Evolutionary conservation across 1,284 basidiomycete genomes (phyloP).

Genomic region (Apiotrichum akiyoshidainum): DNA sequence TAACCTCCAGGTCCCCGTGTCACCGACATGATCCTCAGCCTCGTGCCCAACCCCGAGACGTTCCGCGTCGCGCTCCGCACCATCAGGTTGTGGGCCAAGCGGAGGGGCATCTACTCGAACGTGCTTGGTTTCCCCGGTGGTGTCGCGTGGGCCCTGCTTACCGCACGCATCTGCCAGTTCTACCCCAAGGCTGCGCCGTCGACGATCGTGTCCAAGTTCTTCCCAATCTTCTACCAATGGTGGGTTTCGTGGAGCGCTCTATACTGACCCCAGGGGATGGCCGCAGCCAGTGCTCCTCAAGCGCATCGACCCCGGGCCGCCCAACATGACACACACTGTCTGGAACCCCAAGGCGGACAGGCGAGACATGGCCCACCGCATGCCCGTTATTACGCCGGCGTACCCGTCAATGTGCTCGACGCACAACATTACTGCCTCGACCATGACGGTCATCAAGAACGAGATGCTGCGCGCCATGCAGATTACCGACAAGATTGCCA

Average conservation of each 20-base stretch:
- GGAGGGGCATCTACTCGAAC: slow-evolving; percentile 96
- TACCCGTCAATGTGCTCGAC: slow-evolving; percentile 99
- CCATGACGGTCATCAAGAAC: slow-evolving; percentile 92
- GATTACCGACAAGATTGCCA: slow-evolving; percentile 87
- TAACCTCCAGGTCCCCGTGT: slow-evolving; percentile 75
- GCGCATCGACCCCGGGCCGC: slow-evolving; percentile 90
- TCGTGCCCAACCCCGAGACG: slow-evolving; percentile 91
- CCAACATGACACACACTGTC: slow-evolving; percentile 74
- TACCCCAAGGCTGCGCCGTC: slow-evolving; percentile 94
- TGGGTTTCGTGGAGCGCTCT: slow-evolving; percentile 49
- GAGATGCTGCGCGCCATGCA: slow-evolving; percentile 93
- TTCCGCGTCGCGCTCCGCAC: slow-evolving; percentile 92
- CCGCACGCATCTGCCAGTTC: slow-evolving; percentile 96
- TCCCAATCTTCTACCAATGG: slow-evolving; percentile 97
- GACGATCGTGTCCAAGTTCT: slow-evolving; percentile 93
- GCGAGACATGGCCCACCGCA: slow-evolving; percentile 85
- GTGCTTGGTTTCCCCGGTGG: slow-evolving; percentile 97
- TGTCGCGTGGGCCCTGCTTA: slow-evolving; percentile 97
- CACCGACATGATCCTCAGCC: slow-evolving; percentile 89
- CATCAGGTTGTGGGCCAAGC: slow-evolving; percentile 96
- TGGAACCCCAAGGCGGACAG: slow-evolving; percentile 99
- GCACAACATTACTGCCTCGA: slow-evolving; percentile 94
- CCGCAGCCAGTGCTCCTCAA: slow-evolving; percentile 95
- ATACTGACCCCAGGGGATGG: slow-evolving; percentile 70
- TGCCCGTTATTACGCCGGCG: slow-evolving; percentile 99